Evolutionary conservation across 2,329 filamentous ascomycete species (phyloP), one percentile per base, ranked within the genome.

Genomic region (Mycosphaerella arachidis): DNA sequence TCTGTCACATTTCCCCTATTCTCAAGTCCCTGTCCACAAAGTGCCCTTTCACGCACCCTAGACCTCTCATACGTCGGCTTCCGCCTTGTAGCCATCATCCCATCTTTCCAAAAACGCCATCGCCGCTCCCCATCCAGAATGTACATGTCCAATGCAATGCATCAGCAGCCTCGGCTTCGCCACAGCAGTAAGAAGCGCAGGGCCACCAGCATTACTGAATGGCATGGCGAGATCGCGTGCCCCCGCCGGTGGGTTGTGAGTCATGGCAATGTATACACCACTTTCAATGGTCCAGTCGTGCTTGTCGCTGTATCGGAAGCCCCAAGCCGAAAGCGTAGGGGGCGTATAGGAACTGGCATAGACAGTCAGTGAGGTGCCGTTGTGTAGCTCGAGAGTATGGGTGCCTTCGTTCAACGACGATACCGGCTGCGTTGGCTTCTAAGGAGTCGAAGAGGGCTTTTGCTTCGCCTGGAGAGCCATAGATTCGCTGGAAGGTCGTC

Each of bases 71-170:
- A 77, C 63, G 4, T 53, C 50, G 18, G 27, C n/a, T 52, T 52
- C 27, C 24, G 8, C 27, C 27, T 35, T 29, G 29, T 13, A 33
- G 53, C 56, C 6, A 31, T 18, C 8, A 73, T 60, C 37, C 72
- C 66, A 12, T 71, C 64, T 55, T 70, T 62, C 80, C 78, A 81
- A 9, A 18, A 58, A 9, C 35, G 79, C 71, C 33, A 66, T 71
- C 63, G 73, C 68, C 3, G 76, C 78, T 18, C 81, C 81, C 71
- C 79, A 79, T 0, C 75, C 82, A 67, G 84, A 82, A 67, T 86
- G 84, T 18, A 86, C 86, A 72, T 87, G 84, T 0, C 85, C 84
- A 67, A 86, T 88, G 63, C 82, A 82, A 68, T 86, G 82, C n/a
- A 87, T 54, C 3, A 73, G 70, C 0, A 85, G 85, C 54, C 74